Evolutionary conservation across 257 asterid species (phyloP).

Genomic region (Galeopsis tetrahit): DNA sequence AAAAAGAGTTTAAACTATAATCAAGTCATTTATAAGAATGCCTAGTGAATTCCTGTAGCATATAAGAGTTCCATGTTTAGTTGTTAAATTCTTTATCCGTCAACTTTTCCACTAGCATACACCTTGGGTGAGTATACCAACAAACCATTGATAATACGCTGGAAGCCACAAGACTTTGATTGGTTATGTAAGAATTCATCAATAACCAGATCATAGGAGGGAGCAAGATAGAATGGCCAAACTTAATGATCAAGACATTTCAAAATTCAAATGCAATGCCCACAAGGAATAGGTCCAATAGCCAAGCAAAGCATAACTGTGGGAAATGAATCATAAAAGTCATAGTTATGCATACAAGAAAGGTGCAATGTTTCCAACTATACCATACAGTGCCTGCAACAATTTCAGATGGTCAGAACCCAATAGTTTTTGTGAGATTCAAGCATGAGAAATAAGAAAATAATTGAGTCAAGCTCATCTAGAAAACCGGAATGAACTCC

Average conservation of each 20-base stretch:
- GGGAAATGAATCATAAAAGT: background rate
- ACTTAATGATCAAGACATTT: background rate
- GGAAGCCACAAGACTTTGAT: background rate
- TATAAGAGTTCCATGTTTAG: background rate
- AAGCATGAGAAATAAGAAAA: background rate
- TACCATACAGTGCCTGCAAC: constrained; percentile 20
- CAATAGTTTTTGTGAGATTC: background rate
- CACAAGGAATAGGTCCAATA: constrained; percentile 5
- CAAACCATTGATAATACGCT: constrained; percentile 2
- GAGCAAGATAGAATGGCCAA: background rate
- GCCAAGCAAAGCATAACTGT: background rate
- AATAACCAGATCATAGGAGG: background rate
- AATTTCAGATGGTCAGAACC: constrained; percentile 18
- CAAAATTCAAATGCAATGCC: constrained; percentile 10
- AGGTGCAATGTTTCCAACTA: background rate
- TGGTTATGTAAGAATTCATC: constrained; percentile 1
- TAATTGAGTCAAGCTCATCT: background rate
- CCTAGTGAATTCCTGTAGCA: background rate
- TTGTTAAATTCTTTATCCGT: background rate
- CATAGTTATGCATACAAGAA: constrained; percentile 1
- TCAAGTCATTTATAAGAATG: background rate
- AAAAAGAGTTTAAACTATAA: background rate
- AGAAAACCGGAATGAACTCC: background rate
- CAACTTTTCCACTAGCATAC: background rate
- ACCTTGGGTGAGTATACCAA: background rate